These are phyloP conservation scores for Lavandula angustifolia DNA, from an alignment of 257 asterid species.

Conservation along the genomic window DNA sequence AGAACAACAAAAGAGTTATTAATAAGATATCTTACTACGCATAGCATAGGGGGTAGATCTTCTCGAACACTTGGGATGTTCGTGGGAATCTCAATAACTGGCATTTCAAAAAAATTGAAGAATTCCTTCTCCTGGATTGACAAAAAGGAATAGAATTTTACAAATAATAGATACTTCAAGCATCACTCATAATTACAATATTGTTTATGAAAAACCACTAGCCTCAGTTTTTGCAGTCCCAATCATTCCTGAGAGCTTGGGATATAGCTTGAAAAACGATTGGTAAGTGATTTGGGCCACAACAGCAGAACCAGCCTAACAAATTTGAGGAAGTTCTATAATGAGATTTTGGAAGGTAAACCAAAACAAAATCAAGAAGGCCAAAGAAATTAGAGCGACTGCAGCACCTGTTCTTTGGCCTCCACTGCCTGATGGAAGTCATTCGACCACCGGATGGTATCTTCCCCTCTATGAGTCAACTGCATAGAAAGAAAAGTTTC, in stretches of 20 bases:
- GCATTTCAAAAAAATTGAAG: conserved; percentile 84
- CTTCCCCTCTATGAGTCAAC: conserved; percentile 98
- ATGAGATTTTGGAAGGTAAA: conserved; percentile 14
- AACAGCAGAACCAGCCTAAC: conserved; percentile 90
- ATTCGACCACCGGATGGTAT: conserved; percentile 98
- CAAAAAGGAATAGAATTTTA: background rate
- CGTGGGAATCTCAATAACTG: conserved; percentile 96
- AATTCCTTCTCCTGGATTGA: conserved; percentile 85
- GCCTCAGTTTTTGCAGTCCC: conserved; percentile 99
- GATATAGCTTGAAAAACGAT: conserved; percentile 90
- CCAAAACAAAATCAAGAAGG: conserved; percentile 13
- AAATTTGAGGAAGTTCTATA: conserved; percentile 31
- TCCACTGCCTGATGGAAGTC: conserved; percentile 99
- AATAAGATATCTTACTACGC: conserved; percentile 65
- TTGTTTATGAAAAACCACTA: conserved; percentile 26
- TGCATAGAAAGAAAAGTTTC: conserved; percentile 36
- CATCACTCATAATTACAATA: conserved; percentile 21
- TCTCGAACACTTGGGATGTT: conserved; percentile 83
- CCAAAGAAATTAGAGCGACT: conserved; percentile 10
- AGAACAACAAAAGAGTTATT: conserved; percentile 16
- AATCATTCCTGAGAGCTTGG: conserved; percentile 98
- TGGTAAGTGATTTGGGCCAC: conserved; percentile 99
- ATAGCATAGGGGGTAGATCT: conserved; percentile 89
- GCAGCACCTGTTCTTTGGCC: conserved; percentile 87
- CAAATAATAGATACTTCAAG: conserved; percentile 21